Evolutionary conservation across 176 grass and related monocot species (phyloP).

Genomic region (Avena insularis): DNA sequence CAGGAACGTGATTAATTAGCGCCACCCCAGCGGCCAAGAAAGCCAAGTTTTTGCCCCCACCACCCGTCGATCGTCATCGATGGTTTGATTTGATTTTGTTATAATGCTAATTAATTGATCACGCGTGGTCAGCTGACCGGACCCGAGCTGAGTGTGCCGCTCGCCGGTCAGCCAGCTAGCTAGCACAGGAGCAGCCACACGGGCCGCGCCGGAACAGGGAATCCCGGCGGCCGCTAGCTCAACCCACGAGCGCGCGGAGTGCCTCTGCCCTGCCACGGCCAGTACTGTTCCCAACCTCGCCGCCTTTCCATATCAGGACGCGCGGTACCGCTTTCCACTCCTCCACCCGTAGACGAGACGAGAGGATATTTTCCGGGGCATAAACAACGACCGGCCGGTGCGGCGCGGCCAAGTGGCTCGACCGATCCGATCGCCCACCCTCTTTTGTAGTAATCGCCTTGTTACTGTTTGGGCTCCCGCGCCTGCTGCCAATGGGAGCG

Average conservation of each 20-base stretch:
- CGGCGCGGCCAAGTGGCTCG: neutral
- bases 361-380: neutral
- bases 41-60: neutral
- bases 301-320: slow-evolving; percentile 9
- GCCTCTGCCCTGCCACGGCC: neutral
- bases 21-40: neutral
- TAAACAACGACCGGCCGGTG: neutral
- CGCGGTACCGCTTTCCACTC: neutral
- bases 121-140: too few species aligned
- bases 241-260: neutral
- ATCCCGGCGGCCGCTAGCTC: neutral
- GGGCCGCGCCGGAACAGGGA: slow-evolving; percentile 15
- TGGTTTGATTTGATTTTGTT: neutral
- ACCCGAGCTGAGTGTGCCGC: too few species aligned
- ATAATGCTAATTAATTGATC: too few species aligned
- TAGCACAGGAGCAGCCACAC: neutral
- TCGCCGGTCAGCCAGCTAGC: neutral
- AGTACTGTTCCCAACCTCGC: neutral
- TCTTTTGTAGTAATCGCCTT: neutral
- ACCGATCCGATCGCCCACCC: neutral
- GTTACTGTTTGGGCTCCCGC: slow-evolving; percentile 6
- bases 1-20: neutral
- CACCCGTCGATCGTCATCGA: neutral
- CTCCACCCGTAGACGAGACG: neutral
- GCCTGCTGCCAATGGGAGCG: neutral